Percentiles rank a stretch among this genome's conserved stretches.
phyloP scores from a whole-genome alignment of 2,329 filamentous ascomycete genomes.

The Aspergillus floridensis region DNA sequence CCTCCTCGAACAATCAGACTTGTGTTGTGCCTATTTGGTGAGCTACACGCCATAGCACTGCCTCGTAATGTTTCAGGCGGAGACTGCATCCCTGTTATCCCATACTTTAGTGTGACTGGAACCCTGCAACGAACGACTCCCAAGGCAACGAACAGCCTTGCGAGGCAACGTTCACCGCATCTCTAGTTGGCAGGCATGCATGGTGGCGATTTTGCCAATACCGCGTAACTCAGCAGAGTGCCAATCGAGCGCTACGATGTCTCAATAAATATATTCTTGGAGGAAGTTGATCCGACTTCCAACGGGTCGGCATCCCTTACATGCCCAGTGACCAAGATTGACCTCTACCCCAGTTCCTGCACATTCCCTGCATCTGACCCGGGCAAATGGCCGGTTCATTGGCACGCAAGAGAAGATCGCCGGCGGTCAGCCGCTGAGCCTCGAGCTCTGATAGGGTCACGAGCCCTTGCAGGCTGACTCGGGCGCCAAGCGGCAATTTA shows the following conservation, averaged over 20 bases:
- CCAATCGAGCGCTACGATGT: background rate
- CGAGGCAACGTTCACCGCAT: background rate
- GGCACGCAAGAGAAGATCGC: background rate
- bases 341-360: background rate
- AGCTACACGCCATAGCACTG: background rate
- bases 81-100: background rate
- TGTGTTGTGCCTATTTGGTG: too few species aligned
- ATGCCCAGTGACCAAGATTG: background rate
- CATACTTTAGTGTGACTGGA: background rate
- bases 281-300: background rate
- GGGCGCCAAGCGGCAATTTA: slow-evolving; percentile 14
- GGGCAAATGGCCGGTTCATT: background rate
- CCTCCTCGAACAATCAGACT: background rate
- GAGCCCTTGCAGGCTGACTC: slow-evolving; percentile 17
- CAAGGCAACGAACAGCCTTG: background rate
- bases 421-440: slow-evolving; percentile 6
- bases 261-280: background rate
- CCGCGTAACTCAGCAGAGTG: background rate
- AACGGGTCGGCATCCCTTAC: background rate
- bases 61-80: background rate
- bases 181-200: background rate
- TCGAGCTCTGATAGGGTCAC: slow-evolving; percentile 19
- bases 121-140: background rate
- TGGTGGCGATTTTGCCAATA: background rate
- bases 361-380: background rate